Percentiles rank a stretch among this genome's conserved stretches.
These are phyloP conservation scores for Macrotyloma uniflorum DNA, from an alignment of 306 rosid species.

Conservation along the genomic window DNA sequence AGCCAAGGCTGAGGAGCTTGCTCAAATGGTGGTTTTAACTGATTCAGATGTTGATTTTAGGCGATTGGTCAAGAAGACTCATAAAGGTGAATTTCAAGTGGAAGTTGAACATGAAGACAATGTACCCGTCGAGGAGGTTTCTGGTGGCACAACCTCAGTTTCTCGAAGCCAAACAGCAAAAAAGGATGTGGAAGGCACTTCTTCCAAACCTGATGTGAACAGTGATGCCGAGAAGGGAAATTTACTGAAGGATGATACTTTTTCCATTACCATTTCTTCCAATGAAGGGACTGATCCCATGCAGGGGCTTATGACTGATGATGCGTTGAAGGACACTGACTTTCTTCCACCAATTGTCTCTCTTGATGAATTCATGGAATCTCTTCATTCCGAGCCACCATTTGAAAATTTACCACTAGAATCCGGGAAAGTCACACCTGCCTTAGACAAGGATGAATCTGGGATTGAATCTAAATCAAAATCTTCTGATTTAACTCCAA, in stretches of 20 bases:
- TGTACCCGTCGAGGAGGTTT: constrained; percentile 60
- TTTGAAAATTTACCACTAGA: constrained; percentile 62
- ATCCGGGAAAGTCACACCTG: constrained; percentile 49
- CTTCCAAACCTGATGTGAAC: constrained; percentile 45
- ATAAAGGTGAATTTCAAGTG: constrained; percentile 96
- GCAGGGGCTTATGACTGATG: constrained; percentile 89
- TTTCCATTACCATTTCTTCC: constrained; percentile 64
- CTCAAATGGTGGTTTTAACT: constrained; percentile 92
- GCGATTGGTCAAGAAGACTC: constrained; percentile 92
- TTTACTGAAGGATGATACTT: constrained; percentile 41
- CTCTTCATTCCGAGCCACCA: constrained; percentile 81
- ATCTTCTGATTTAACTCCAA: constrained; percentile 45
- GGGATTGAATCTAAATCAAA: constrained; percentile 49
- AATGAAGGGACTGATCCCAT: constrained; percentile 65
- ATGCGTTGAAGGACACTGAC: constrained; percentile 73
- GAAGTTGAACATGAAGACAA: constrained; percentile 82
- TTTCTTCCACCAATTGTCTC: constrained; percentile 87
- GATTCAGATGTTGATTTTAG: constrained; percentile 84
- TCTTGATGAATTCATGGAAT: constrained; percentile 94
- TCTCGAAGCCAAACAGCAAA: constrained; percentile 44
- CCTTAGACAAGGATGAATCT: constrained; percentile 53
- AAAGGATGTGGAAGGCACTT: constrained; percentile 47
- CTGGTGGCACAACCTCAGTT: constrained; percentile 56
- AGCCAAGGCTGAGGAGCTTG: constrained; percentile 99
- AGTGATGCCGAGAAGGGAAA: constrained; percentile 46